Evolutionary conservation across 352 stramenopile species (phyloP).

Genomic region (Hyaloperonospora brassicae): DNA sequence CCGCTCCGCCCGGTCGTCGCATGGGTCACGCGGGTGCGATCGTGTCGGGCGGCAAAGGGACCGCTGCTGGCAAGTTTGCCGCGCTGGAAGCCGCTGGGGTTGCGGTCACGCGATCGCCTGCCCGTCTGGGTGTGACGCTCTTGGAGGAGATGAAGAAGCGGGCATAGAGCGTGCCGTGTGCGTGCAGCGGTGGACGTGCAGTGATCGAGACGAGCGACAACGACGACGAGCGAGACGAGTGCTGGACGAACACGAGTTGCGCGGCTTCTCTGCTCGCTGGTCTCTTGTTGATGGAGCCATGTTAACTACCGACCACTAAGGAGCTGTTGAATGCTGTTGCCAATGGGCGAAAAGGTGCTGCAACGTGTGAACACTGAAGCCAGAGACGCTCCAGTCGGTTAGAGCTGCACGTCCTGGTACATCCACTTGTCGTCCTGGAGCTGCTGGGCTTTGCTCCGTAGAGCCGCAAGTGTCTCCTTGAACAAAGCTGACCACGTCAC

Average conservation of each 20-base stretch:
- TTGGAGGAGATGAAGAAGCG: slow-evolving; percentile 91
- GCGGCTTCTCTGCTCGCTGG: slow-evolving; percentile 17
- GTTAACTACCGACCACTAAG: slow-evolving; percentile 23
- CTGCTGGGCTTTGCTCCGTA: slow-evolving; percentile 45
- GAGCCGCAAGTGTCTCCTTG: slow-evolving; percentile 43
- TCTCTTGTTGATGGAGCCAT: slow-evolving; percentile 17
- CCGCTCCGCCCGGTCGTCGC: slow-evolving; percentile 94
- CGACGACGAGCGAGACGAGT: no score
- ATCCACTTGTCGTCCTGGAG: slow-evolving; percentile 73
- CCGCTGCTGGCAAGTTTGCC: slow-evolving; percentile 95
- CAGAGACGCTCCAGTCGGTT: not conserved
- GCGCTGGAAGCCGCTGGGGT: slow-evolving; percentile 93
- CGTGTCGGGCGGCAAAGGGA: slow-evolving; percentile 97
- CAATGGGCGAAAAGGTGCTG: no score
- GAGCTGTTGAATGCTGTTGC: not conserved
- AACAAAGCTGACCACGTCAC: slow-evolving; percentile 28
- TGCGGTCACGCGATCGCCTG: slow-evolving; percentile 93
- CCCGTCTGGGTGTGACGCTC: slow-evolving; percentile 95
- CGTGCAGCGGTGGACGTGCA: not conserved
- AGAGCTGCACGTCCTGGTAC: slow-evolving; percentile 59
- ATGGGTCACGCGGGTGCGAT: slow-evolving; percentile 99
- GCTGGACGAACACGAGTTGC: no score
- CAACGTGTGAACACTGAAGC: no score
- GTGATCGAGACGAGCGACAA: slow-evolving; percentile 16
- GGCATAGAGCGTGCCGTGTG: slow-evolving; percentile 23